Conservation (phyloP, 2,329 filamentous ascomycete species). For the Juglanconis oblonga region DNA sequence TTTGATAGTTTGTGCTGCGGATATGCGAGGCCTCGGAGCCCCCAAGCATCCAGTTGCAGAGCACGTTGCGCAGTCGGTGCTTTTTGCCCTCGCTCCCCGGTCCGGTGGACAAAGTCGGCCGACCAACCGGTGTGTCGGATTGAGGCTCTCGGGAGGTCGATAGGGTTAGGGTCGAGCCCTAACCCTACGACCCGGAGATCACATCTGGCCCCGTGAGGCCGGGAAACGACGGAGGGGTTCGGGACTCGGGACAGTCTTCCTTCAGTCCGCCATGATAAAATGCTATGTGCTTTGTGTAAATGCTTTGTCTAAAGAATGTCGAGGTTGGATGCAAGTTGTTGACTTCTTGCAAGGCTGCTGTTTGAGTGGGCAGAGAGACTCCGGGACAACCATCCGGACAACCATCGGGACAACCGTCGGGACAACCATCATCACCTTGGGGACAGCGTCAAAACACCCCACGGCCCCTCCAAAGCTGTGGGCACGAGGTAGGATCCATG, state of each 20-base stretch:
- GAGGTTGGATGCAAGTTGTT: background rate
- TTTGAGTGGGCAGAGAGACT: background rate
- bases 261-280: background rate
- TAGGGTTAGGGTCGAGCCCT: background rate
- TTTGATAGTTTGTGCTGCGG: slow-evolving; percentile 4
- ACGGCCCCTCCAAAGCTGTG: too few species aligned
- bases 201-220: background rate
- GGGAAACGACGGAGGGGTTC: background rate
- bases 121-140: background rate
- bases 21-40: background rate
- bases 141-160: background rate
- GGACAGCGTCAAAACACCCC: too few species aligned
- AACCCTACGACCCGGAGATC: background rate
- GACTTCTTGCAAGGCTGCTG: background rate
- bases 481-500: background rate
- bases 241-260: background rate
- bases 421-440: too few species aligned
- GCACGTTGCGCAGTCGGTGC: background rate
- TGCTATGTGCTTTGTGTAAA: background rate
- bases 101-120: too few species aligned
- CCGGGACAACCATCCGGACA: background rate
- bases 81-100: background rate
- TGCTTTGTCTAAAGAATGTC: background rate
- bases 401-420: too few species aligned
- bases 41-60: background rate